phyloP scores from a whole-genome alignment of 2,329 filamentous ascomycete species.

The Apiospora phragmitis region DNA sequence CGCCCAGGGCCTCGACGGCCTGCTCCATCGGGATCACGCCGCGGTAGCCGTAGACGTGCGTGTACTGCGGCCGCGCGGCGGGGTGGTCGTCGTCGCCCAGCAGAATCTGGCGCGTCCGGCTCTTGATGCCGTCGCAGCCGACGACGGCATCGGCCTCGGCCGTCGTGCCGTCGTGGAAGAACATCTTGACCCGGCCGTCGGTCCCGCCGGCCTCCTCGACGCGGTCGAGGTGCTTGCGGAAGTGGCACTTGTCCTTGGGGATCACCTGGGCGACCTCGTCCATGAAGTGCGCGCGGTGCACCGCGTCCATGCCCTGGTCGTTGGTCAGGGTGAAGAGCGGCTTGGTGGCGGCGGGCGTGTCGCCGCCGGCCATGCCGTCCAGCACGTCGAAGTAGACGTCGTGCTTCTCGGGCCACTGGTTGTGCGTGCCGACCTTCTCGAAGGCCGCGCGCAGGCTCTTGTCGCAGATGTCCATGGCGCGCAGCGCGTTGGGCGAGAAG shows the following conservation, averaged over 20 bases:
- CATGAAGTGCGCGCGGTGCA: conserved; percentile 27
- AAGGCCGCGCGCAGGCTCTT: conserved; percentile 7
- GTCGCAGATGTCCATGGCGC: conserved; percentile 15
- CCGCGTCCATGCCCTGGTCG: conserved; percentile 9
- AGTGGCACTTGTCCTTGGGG: conserved; percentile 21
- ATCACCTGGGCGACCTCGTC: conserved; percentile 27
- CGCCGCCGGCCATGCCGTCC: conserved; percentile 10
- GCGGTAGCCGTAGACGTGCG: conserved; percentile 59
- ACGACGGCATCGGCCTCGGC: conserved; percentile 40
- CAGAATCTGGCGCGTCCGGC: conserved; percentile 48
- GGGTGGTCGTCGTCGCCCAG: conserved; percentile 37
- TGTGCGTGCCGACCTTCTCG: conserved; percentile 13
- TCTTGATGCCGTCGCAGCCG: conserved; percentile 64
- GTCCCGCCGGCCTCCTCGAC: conserved; percentile 26
- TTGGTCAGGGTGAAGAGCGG: conserved; percentile 7
- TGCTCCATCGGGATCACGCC: conserved; percentile 44
- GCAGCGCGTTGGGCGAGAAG: conserved; percentile 13
- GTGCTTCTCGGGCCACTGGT: conserved; percentile 12
- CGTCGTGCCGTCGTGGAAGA: conserved; percentile 28
- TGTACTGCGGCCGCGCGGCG: conserved; percentile 43
- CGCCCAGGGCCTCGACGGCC: conserved; percentile 48
- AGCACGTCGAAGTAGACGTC: conserved; percentile 16
- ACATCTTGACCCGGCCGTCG: conserved; percentile 17
- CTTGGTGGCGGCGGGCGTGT: neutral
- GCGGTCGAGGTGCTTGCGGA: conserved; percentile 30